phyloP scores from a whole-genome alignment of 164 flowering plant genomes.

The Protea cynaroides region DNA sequence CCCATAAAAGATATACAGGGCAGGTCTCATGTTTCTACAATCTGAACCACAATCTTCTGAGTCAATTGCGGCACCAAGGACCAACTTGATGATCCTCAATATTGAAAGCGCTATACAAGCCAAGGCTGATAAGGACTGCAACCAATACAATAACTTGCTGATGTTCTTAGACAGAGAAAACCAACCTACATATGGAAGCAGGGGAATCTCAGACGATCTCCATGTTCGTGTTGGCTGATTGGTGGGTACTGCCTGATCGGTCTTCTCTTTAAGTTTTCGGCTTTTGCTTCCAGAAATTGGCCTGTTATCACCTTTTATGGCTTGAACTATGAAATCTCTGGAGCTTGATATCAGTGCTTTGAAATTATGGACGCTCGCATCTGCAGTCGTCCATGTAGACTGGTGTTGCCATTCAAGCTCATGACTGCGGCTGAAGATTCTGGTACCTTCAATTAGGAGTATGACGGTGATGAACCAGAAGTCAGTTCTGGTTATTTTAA shows the following conservation, averaged over 20 bases:
- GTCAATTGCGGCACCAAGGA: too few relatives aligned
- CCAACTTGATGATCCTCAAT: constrained; percentile 51
- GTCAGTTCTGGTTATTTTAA: constrained; percentile 61
- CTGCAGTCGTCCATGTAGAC: constrained; percentile 79
- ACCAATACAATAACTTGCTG: constrained; percentile 78
- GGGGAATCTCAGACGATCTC: constrained; percentile 76
- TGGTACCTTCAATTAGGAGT: constrained; percentile 67
- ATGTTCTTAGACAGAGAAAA: constrained; percentile 61
- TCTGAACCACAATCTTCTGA: too few relatives aligned
- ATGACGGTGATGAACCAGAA: constrained; percentile 84
- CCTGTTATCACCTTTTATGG: constrained; percentile 17
- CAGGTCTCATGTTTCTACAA: constrained; percentile 60
- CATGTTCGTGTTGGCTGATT: constrained; percentile 45
- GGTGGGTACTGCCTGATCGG: constrained; percentile 15
- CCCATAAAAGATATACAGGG: constrained; percentile 71
- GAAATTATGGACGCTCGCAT: constrained; percentile 62
- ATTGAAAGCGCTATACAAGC: constrained; percentile 69
- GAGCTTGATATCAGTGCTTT: constrained; percentile 57
- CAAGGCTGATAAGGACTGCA: constrained; percentile 74
- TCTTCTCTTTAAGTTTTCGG: constrained; percentile 9
- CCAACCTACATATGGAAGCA: constrained; percentile 72
- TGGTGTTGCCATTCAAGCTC: constrained; percentile 96
- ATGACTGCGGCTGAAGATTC: constrained; percentile 89
- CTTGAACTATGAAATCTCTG: constrained; percentile 16
- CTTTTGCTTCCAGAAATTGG: constrained; percentile 13